Evolutionary conservation across 2,329 filamentous ascomycete genomes (phyloP).

Genomic region (Alternaria longipes): DNA sequence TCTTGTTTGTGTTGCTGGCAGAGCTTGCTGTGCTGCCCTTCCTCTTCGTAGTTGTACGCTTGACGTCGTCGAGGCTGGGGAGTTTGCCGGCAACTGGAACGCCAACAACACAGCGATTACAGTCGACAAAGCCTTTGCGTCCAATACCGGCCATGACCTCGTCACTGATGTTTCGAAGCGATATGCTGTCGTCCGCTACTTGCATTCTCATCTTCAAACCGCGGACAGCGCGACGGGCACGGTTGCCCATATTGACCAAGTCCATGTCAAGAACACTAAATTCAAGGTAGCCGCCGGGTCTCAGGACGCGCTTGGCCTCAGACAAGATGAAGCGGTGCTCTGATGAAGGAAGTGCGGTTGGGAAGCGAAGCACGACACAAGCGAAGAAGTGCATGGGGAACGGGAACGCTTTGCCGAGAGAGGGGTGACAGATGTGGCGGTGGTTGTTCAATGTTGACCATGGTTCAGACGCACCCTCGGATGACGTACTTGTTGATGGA

Average conservation of each 20-base stretch:
- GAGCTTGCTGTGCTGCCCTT: conserved; percentile 44
- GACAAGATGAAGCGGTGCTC: conserved; percentile 76
- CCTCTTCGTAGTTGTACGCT: conserved; percentile 30
- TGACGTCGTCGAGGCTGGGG: conserved; percentile 37
- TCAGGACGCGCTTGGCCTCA: conserved; percentile 79
- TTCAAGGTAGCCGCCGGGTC: conserved; percentile 82
- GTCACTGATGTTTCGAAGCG: conserved; percentile 64
- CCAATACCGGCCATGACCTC: conserved; percentile 72
- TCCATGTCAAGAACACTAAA: conserved; percentile 80
- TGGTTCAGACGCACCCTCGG: conserved; percentile 33
- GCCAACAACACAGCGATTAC: conserved; percentile 80
- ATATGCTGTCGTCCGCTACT: conserved; percentile 66
- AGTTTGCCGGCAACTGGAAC: conserved; percentile 72
- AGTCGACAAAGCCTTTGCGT: conserved; percentile 72
- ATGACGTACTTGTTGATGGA: conserved; percentile 31
- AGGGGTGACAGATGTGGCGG: conserved; percentile 75
- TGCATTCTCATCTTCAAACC: conserved; percentile 76
- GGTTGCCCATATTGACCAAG: conserved; percentile 81
- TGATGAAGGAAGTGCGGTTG: conserved; percentile 71
- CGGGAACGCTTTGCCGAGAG: conserved; percentile 72
- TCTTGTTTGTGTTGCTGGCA: conserved; percentile 27
- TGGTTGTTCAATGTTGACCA: conserved; percentile 68
- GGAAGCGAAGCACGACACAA: conserved; percentile 80
- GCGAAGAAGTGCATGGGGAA: conserved; percentile 80
- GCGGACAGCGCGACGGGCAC: conserved; percentile 73